phyloP scores from a whole-genome alignment of 2,329 filamentous ascomycete genomes.

The Raffaelea arxii region DNA sequence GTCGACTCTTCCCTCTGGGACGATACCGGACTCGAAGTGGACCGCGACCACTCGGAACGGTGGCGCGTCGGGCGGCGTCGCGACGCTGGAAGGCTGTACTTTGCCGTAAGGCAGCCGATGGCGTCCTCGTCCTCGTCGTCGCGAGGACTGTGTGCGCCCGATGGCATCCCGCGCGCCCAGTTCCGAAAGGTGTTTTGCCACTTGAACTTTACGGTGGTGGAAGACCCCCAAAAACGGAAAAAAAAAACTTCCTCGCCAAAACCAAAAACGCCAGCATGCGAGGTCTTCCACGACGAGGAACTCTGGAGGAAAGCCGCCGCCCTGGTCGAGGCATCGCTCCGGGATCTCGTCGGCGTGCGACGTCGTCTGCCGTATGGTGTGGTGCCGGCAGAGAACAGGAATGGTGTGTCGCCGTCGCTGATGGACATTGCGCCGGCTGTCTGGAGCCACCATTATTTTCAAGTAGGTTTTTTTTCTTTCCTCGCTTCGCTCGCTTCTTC shows the following conservation, averaged over 20 bases:
- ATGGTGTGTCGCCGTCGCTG: constrained; percentile 2
- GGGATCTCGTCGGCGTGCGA: constrained; percentile 7
- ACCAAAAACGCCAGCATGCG: not conserved
- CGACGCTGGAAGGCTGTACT: constrained; percentile 1
- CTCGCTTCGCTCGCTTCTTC: too few relatives aligned
- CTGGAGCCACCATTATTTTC: constrained; percentile 12
- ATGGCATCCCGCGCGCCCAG: constrained; percentile 9
- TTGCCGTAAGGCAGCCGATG: constrained; percentile 7
- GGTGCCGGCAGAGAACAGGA: too few relatives aligned
- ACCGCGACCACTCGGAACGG: not conserved
- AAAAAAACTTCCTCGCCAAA: not conserved
- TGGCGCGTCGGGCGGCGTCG: not conserved
- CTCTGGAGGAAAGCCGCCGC: not conserved
- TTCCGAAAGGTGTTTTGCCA: constrained; percentile 9
- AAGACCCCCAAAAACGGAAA: not conserved
- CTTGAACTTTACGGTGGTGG: constrained; percentile 4
- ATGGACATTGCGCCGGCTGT: constrained; percentile 13
- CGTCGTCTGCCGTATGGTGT: not conserved
- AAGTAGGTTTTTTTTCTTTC: constrained; percentile 4
- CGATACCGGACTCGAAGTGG: constrained; percentile 1
- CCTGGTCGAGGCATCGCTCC: constrained; percentile 6
- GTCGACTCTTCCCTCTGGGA: constrained; percentile 4
- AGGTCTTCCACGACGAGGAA: not conserved
- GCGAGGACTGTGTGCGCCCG: constrained; percentile 7
- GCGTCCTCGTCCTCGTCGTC: too few relatives aligned